Base-by-base conservation (phyloP, 2,329 filamentous ascomycete genomes). In the Calonectria montana region DNA sequence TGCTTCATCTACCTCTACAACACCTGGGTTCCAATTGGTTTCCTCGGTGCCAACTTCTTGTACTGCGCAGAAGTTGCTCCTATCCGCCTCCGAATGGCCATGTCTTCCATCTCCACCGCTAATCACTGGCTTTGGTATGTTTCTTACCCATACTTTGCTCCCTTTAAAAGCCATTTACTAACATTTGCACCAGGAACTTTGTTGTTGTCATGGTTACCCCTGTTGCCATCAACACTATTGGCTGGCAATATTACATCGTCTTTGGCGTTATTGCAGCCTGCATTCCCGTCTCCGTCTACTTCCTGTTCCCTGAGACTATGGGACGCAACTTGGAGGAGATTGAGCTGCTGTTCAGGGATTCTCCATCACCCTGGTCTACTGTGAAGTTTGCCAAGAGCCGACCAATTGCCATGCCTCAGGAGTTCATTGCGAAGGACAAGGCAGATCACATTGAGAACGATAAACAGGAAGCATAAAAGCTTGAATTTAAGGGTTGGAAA, bases 1-100 rank as follows among this genome's bases (percentile, higher is more conserved):
- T 55, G 80, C 76, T 91, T 91, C 71, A 82, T 93, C 21, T 93
- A 93, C 83, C 86, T 91, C 6, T 93, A 92, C 82, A 92, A 93
- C 79, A 89, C 90, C 5, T 90, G 90, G 74, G 93, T 93, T 75
- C 91, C 91, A 21, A 90, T 91, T 0, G 90, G 89, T 6, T 91
- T 89, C 86, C 81, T 92, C 4, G 90, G 90, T 8, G 85, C 91
- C 39, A 90, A 90, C 9, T 92, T 90, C 89, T 77, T 89, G 78
- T 88, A 87, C 74, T 85, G 88, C 5, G 87, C 88, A 39, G 86
- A 89, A 72, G 84, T 89, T 67, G 88, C 88, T 74, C 84, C 86
- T 1, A 81, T 87, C 47, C 82, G 83, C 72, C 86, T 83, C 12
- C 80, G 85, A 25, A 83, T 83, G 12, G 84, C 85, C 77, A 84